Evolutionary conservation across 768 basidiomycete genomes (phyloP).

Genomic region (Lactarius hengduanensis): DNA sequence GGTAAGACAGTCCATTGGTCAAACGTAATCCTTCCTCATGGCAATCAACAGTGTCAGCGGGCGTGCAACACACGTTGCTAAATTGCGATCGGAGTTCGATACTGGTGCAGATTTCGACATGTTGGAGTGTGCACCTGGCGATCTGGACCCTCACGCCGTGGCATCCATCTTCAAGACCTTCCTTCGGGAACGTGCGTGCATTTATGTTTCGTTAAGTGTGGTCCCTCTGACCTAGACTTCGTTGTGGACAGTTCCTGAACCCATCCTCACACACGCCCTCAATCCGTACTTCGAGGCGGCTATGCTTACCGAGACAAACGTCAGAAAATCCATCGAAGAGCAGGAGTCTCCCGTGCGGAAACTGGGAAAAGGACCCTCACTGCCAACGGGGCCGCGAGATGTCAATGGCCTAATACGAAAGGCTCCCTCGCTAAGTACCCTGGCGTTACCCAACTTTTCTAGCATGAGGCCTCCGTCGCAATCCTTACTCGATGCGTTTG

Average conservation of each 20-base stretch:
- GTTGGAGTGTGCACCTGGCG: slow-evolving; percentile 71
- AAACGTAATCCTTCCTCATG: slow-evolving; percentile 10
- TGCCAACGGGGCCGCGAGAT: slow-evolving; percentile 29
- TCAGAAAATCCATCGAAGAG: slow-evolving; percentile 33
- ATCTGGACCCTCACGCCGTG: slow-evolving; percentile 93
- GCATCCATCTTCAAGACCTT: slow-evolving; percentile 91
- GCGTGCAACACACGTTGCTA: slow-evolving; percentile 74
- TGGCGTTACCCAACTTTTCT: slow-evolving; percentile 68
- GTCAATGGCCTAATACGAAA: slow-evolving; percentile 51
- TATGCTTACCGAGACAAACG: slow-evolving; percentile 53
- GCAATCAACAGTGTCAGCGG: slow-evolving; percentile 65
- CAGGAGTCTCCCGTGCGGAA: slow-evolving; percentile 19
- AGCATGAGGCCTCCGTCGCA: slow-evolving; percentile 61
- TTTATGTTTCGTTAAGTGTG: slow-evolving; percentile 9
- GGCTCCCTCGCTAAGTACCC: slow-evolving; percentile 76
- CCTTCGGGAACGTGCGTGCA: slow-evolving; percentile 80
- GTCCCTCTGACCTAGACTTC: slow-evolving; percentile 20
- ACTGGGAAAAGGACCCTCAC: slow-evolving; percentile 19
- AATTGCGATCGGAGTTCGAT: slow-evolving; percentile 79
- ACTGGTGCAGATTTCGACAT: slow-evolving; percentile 87
- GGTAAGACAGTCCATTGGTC: slow-evolving; percentile 47
- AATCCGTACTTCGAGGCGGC: slow-evolving; percentile 78
- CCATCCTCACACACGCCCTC: slow-evolving; percentile 73
- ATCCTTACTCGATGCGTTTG: slow-evolving; percentile 55
- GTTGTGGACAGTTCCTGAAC: slow-evolving; percentile 70